Evolutionary conservation across 371 early-diverging fungal species (phyloP).

Genomic region (Nematocida homosporus): DNA sequence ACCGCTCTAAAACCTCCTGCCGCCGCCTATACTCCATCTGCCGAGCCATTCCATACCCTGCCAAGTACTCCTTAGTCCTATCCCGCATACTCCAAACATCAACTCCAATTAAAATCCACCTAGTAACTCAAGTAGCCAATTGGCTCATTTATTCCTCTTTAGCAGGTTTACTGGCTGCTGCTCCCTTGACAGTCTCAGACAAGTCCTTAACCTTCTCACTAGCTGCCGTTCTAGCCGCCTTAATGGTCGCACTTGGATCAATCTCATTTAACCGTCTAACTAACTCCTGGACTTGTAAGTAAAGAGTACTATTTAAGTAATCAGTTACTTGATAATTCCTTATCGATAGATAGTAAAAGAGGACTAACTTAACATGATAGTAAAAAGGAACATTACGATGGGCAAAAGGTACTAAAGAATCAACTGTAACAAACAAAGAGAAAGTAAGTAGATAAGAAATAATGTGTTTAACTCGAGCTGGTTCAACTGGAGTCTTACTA

Average conservation of each 20-base stretch:
- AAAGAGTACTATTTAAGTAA: constrained; percentile 20
- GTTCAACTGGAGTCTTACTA: constrained; percentile 54
- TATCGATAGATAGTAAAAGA: constrained; percentile 56
- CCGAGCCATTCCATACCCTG: not conserved
- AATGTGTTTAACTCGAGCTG: constrained; percentile 54
- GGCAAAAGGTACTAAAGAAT: constrained; percentile 45
- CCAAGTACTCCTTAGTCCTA: constrained; percentile 28
- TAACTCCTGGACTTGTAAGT: not conserved
- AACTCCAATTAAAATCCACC: not conserved
- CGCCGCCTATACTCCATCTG: not conserved
- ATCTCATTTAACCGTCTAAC: constrained; percentile 10
- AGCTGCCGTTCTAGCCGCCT: constrained; percentile 54
- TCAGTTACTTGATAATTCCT: constrained; percentile 36
- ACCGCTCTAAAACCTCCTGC: constrained; percentile 8
- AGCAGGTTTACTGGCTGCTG: not conserved
- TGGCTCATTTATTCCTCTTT: constrained; percentile 50
- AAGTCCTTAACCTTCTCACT: constrained; percentile 35
- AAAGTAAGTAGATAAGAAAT: constrained; percentile 60
- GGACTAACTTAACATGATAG: constrained; percentile 61
- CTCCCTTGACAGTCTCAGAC: constrained; percentile 9
- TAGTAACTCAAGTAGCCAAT: constrained; percentile 21
- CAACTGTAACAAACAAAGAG: constrained; percentile 46
- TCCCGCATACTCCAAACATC: constrained; percentile 5
- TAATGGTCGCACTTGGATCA: constrained; percentile 44
- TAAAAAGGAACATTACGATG: constrained; percentile 58